Percentiles rank a stretch among this genome's conserved stretches.
phyloP scores from a whole-genome alignment of 805 yeast species.

The Kodamaea jinghongensis region DNA sequence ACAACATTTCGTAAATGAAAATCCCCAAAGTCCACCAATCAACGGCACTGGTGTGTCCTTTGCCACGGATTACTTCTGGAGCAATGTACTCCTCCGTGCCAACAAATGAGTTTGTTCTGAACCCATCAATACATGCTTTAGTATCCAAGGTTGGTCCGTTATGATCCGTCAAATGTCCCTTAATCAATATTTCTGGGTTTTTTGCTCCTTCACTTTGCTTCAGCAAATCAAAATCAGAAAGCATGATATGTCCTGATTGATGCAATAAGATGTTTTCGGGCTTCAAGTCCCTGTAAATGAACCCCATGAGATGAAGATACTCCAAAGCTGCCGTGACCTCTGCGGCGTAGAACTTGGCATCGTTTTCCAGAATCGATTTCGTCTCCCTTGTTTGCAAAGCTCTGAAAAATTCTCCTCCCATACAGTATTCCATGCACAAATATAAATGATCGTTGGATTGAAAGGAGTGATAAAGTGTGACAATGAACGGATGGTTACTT shows the following conservation, averaged over 20 bases:
- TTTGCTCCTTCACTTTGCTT: slow-evolving; percentile 80
- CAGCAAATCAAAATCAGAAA: slow-evolving; percentile 92
- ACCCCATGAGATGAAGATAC: slow-evolving; percentile 94
- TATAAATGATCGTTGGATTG: slow-evolving; percentile 90
- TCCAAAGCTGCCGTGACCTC: slow-evolving; percentile 97
- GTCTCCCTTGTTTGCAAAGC: slow-evolving; percentile 89
- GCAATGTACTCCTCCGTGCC: slow-evolving; percentile 99
- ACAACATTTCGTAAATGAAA: slow-evolving; percentile 88
- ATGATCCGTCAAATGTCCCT: slow-evolving; percentile 20
- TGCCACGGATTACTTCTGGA: slow-evolving; percentile 95
- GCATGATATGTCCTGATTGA: slow-evolving; percentile 97
- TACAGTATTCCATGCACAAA: slow-evolving; percentile 97
- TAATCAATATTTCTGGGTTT: slow-evolving; percentile 64
- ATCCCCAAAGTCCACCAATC: slow-evolving; percentile 99
- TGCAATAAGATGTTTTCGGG: slow-evolving; percentile 94
- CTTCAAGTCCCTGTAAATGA: slow-evolving; percentile 91
- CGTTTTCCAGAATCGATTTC: slow-evolving; percentile 81
- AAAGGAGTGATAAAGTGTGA: slow-evolving; percentile 92
- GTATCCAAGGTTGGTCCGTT: slow-evolving; percentile 74
- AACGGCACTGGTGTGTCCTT: slow-evolving; percentile 96
- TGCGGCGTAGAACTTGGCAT: slow-evolving; percentile 91
- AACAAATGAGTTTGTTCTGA: slow-evolving; percentile 95
- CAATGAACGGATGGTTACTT: slow-evolving; percentile 95
- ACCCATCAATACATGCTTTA: slow-evolving; percentile 91
- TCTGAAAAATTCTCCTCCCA: slow-evolving; percentile 98